These are phyloP conservation scores for Veloboletus limbatus DNA, from an alignment of 1,284 basidiomycete genomes.

Conservation along the genomic window DNA sequence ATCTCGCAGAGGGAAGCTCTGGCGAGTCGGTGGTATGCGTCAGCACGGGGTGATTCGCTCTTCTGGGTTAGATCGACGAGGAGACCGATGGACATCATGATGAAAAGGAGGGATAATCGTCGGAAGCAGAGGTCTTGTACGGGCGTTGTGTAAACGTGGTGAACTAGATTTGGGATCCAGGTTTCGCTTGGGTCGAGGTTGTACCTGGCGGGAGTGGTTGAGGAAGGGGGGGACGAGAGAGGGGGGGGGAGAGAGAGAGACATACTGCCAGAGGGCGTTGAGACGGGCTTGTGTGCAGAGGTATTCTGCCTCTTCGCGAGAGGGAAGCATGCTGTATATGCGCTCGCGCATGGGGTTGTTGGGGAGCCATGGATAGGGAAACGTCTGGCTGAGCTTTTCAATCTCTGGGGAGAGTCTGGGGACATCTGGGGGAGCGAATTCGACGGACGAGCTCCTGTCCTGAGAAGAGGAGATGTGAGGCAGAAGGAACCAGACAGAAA, in stretches of 20 bases:
- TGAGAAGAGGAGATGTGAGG: constrained; percentile 2
- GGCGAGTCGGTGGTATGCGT: constrained; percentile 65
- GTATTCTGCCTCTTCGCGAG: constrained; percentile 50
- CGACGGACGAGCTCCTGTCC: constrained; percentile 28
- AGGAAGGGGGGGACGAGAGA: background rate
- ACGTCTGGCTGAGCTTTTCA: constrained; percentile 55
- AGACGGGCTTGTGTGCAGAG: constrained; percentile 58
- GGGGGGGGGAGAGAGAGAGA: background rate
- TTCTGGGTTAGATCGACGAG: constrained; percentile 58
- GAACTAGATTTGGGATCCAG: constrained; percentile 60
- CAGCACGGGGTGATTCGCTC: constrained; percentile 53
- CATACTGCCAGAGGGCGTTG: constrained; percentile 71
- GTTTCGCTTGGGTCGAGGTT: constrained; percentile 65
- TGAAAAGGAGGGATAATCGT: constrained; percentile 59
- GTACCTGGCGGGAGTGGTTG: constrained; percentile 43
- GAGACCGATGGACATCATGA: constrained; percentile 66
- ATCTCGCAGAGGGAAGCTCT: constrained; percentile 67
- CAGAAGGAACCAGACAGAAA: background rate
- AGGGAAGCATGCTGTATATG: constrained; percentile 58
- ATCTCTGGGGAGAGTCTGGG: constrained; percentile 48
- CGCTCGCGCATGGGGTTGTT: constrained; percentile 53
- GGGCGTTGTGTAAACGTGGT: constrained; percentile 59
- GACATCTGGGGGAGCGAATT: constrained; percentile 19
- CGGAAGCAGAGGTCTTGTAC: constrained; percentile 57
- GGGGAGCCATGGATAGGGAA: constrained; percentile 61